Percentiles rank a stretch among this genome's conserved stretches.
Evolutionary conservation across 768 basidiomycete genomes (phyloP).

Genomic region (Sutorius australiensis): DNA sequence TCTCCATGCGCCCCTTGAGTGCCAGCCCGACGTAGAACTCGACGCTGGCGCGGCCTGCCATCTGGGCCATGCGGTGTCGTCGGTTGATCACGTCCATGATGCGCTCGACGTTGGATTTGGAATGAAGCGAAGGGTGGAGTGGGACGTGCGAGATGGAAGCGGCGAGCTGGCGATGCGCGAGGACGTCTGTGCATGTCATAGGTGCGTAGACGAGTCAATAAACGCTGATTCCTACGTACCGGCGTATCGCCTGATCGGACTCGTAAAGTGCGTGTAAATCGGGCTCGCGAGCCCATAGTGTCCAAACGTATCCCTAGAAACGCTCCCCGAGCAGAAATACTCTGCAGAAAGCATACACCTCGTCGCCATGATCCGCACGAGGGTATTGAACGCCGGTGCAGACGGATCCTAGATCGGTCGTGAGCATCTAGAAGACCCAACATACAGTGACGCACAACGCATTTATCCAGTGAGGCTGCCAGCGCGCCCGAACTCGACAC

Average conservation of each 20-base stretch:
- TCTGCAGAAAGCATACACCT: slow-evolving; percentile 98
- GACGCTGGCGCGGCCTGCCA: slow-evolving; percentile 93
- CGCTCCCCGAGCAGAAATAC: slow-evolving; percentile 96
- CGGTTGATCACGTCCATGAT: slow-evolving; percentile 84
- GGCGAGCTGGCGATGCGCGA: slow-evolving; percentile 89
- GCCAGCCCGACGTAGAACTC: slow-evolving; percentile 98
- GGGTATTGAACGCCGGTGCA: slow-evolving; percentile 91
- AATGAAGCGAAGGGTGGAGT: slow-evolving; percentile 84
- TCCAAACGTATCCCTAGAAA: slow-evolving; percentile 86
- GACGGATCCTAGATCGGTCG: slow-evolving; percentile 56
- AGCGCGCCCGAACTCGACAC: slow-evolving; percentile 89
- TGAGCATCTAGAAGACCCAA: neutral
- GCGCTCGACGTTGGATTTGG: slow-evolving; percentile 83
- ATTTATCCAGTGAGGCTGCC: slow-evolving; percentile 83
- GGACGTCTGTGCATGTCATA: slow-evolving; percentile 58
- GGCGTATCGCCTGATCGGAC: slow-evolving; percentile 94
- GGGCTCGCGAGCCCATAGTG: slow-evolving; percentile 97
- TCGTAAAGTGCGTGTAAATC: slow-evolving; percentile 98
- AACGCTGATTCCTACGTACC: slow-evolving; percentile 42
- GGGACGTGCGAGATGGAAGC: slow-evolving; percentile 83
- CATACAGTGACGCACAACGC: slow-evolving; percentile 55
- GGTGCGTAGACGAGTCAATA: neutral
- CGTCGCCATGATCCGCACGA: slow-evolving; percentile 98
- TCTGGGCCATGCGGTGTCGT: slow-evolving; percentile 94
- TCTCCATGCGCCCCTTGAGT: slow-evolving; percentile 60